phyloP scores from a whole-genome alignment of 208 protist species.

The Trypanosoma congolense region DNA sequence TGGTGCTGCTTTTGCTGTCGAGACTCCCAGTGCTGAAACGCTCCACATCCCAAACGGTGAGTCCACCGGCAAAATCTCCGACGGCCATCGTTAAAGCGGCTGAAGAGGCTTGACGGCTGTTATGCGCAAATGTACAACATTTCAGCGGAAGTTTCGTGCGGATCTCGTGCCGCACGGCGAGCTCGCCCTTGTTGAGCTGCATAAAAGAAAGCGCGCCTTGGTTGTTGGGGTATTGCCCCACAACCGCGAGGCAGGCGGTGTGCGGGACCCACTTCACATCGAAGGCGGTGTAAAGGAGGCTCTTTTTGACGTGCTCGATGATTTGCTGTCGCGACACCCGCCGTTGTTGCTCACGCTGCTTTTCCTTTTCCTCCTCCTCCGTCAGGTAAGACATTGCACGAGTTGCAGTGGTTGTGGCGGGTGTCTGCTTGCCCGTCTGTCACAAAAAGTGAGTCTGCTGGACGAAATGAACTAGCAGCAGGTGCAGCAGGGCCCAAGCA shows the following conservation, averaged over 20 bases:
- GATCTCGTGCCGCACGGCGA: slow-evolving; percentile 51
- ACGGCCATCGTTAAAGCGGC: slow-evolving; percentile 40
- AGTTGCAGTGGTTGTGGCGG: too few species aligned
- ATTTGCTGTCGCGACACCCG: slow-evolving; percentile 85
- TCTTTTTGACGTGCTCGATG: slow-evolving; percentile 89
- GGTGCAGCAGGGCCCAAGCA: too few species aligned
- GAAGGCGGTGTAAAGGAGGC: slow-evolving; percentile 86
- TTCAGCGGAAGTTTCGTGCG: slow-evolving; percentile 70
- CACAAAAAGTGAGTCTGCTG: too few species aligned
- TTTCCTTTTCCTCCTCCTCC: slow-evolving; percentile 25
- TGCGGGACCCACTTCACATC: slow-evolving; percentile 90
- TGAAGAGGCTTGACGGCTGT: slow-evolving; percentile 18
- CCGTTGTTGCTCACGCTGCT: slow-evolving; percentile 22
- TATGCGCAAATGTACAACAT: slow-evolving; percentile 89
- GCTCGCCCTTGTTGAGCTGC: slow-evolving; percentile 72
- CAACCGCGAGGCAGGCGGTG: slow-evolving; percentile 61
- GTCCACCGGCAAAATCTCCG: slow-evolving; percentile 86
- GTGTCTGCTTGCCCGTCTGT: too few species aligned
- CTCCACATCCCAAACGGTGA: slow-evolving; percentile 78
- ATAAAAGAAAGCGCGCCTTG: slow-evolving; percentile 76
- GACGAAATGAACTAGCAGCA: too few species aligned
- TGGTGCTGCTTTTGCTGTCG: not conserved
- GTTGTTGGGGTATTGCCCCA: slow-evolving; percentile 89
- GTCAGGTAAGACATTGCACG: slow-evolving; percentile 22
- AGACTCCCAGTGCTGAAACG: slow-evolving; percentile 24